Evolutionary conservation across 2,329 filamentous ascomycete species (phyloP), one percentile per base, ranked within the genome.

Genomic region (Fusarium sp.): DNA sequence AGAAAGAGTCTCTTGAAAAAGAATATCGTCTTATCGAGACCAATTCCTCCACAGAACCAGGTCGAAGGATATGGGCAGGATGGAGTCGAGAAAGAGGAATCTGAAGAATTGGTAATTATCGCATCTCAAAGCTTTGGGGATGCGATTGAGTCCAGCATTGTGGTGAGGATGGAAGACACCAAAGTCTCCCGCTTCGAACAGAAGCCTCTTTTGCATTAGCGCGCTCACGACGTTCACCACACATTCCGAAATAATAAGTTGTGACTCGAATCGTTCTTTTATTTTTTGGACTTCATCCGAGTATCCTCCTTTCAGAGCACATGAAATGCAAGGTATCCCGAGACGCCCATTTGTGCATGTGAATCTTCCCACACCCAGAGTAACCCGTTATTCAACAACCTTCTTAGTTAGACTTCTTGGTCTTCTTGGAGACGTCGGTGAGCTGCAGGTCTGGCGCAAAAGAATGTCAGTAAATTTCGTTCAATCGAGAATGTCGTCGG

Each of bases 351-450:
- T 82, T 76, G 79, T 83, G 80, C 77, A 77, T 77, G 71, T 76
- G 71, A 74, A 75, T 76, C 72, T 72, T 78, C 73, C 72, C 71
- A 68, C 74, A 64, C 70, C 72, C 71, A 73, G 71, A 70, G 47
- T 51, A 68, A 56, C 71, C 70, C 67, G 55, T 72, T 70, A 71
- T 68, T 68, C 67, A 66, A 68, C 65, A 63, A 68, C 53, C 58
- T 65, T 59, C 53, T 75, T 70, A 73, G 64, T 54, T 45, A 51
- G 62, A 72, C 68, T 74, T 71, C 66, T 75, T 79, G 75, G 74
- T 77, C 81, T 94, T 85, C 81, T 85, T 86, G 75, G 81, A 80
- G 69, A 86, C 81, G 73, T 86, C 84, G 77, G 82, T 82, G 76
- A 87, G 84, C 72, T 80, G 77, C 75, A 86, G 80, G 77, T 81